These are phyloP conservation scores for Acer negundo DNA, from an alignment of 345 rosid species.

Conservation along the genomic window DNA sequence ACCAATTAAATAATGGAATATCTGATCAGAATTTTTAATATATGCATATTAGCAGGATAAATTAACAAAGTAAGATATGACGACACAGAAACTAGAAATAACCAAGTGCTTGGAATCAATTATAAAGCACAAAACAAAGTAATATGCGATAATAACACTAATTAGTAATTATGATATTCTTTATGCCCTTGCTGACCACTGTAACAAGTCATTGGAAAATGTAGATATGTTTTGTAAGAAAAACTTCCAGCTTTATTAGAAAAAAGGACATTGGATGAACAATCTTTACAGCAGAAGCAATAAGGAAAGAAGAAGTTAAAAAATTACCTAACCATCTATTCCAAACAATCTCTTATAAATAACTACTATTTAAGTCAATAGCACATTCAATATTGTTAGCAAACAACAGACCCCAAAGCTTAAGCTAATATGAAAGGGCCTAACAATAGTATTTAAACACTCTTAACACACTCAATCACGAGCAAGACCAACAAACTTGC, in stretches of 20 bases:
- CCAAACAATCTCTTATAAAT: not conserved
- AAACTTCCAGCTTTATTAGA: not conserved
- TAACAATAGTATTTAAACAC: too few relatives aligned
- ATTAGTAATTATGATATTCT: not conserved
- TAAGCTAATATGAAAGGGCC: too few relatives aligned
- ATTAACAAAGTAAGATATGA: not conserved
- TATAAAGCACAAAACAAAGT: not conserved
- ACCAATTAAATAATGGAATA: slow-evolving; percentile 21
- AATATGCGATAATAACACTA: not conserved
- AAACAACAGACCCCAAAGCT: too few relatives aligned
- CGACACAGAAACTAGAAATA: not conserved
- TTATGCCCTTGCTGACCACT: slow-evolving; percentile 4
- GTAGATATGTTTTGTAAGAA: not conserved
- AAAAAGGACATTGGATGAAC: slow-evolving; percentile 1
- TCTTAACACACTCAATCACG: too few relatives aligned
- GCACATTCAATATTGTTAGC: too few relatives aligned
- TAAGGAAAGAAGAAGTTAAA: not conserved
- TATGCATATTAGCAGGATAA: slow-evolving; percentile 10
- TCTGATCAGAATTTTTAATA: slow-evolving; percentile 16
- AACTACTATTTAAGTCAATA: too few relatives aligned
- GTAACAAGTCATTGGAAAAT: not conserved
- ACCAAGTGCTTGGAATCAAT: not conserved
- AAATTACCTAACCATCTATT: not conserved
- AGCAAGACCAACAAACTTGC: too few relatives aligned
- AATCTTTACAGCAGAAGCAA: not conserved